These are phyloP conservation scores for Pueraria montana DNA, from an alignment of 306 rosid genomes.

Conservation along the genomic window DNA sequence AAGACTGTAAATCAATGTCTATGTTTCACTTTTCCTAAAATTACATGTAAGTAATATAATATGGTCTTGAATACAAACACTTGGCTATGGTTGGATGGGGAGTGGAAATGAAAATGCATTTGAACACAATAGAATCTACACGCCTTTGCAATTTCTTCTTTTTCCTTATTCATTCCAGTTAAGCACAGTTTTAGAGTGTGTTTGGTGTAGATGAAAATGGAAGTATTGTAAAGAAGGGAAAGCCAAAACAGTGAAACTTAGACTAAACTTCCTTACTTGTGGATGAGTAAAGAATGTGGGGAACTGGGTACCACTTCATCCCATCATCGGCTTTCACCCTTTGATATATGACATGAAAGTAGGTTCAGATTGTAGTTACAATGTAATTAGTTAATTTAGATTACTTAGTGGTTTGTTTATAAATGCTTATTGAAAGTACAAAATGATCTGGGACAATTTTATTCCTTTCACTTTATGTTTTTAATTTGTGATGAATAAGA, in stretches of 20 bases:
- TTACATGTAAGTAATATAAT: neutral
- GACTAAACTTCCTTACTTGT: neutral
- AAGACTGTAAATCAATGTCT: neutral
- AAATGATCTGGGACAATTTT: neutral
- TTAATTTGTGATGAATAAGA: neutral
- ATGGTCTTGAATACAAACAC: neutral
- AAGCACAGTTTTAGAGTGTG: neutral
- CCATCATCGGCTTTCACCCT: constrained; percentile 2
- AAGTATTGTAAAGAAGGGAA: neutral
- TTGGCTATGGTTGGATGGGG: constrained; percentile 9
- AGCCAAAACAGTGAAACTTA: neutral
- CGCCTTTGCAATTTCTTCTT: neutral
- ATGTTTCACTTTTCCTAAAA: neutral
- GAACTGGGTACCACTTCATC: neutral
- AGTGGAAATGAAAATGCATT: neutral
- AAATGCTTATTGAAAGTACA: constrained; percentile 1
- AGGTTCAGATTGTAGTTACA: neutral
- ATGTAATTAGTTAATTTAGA: constrained; percentile 1
- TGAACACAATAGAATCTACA: constrained; percentile 4
- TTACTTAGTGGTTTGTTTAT: neutral
- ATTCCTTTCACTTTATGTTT: neutral
- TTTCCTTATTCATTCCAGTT: neutral
- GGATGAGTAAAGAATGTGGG: neutral
- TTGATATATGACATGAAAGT: neutral
- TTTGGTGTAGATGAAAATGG: constrained; percentile 1